phyloP scores from a whole-genome alignment of 225 moss, liverwort and hornwort species.

The Polytrichum commune region DNA sequence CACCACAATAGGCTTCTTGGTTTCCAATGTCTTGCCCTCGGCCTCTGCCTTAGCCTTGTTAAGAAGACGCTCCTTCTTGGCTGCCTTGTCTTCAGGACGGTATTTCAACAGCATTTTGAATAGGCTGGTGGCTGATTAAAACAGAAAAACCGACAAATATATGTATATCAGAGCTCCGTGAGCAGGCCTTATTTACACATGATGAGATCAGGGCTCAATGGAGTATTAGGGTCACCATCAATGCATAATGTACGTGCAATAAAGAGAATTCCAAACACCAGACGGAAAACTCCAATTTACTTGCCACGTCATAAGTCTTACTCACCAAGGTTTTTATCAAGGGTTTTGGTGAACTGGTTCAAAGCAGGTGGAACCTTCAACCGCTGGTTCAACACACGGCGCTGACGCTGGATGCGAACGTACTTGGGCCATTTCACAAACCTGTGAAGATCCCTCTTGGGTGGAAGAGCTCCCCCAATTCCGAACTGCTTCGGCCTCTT shows the following conservation, averaged over 20 bases:
- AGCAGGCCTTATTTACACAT: too few relatives aligned
- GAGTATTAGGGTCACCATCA: too few relatives aligned
- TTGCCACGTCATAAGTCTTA: neutral
- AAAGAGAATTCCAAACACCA: too few relatives aligned
- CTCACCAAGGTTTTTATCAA: constrained; percentile 84
- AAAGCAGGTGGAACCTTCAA: constrained; percentile 92
- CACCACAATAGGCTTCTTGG: constrained; percentile 92
- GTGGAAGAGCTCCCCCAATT: constrained; percentile 91
- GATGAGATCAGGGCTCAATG: too few relatives aligned
- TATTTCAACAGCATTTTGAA: constrained; percentile 92
- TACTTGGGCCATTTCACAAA: constrained; percentile 99
- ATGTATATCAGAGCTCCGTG: too few relatives aligned
- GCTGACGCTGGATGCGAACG: constrained; percentile 91
- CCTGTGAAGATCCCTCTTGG: constrained; percentile 87
- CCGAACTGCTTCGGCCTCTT: constrained; percentile 98
- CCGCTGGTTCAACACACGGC: constrained; percentile 87
- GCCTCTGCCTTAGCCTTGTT: constrained; percentile 87
- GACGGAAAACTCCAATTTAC: too few relatives aligned
- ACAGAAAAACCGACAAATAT: neutral
- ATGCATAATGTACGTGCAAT: too few relatives aligned
- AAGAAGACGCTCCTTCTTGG: constrained; percentile 88
- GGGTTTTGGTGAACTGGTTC: constrained; percentile 89
- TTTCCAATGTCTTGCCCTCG: constrained; percentile 82
- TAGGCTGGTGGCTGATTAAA: constrained; percentile 52
- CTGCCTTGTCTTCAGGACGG: constrained; percentile 90